Evolutionary conservation across 1,284 basidiomycete genomes (phyloP), one percentile per base, ranked within the genome.

Genomic region (Acaromyces ingoldii): DNA sequence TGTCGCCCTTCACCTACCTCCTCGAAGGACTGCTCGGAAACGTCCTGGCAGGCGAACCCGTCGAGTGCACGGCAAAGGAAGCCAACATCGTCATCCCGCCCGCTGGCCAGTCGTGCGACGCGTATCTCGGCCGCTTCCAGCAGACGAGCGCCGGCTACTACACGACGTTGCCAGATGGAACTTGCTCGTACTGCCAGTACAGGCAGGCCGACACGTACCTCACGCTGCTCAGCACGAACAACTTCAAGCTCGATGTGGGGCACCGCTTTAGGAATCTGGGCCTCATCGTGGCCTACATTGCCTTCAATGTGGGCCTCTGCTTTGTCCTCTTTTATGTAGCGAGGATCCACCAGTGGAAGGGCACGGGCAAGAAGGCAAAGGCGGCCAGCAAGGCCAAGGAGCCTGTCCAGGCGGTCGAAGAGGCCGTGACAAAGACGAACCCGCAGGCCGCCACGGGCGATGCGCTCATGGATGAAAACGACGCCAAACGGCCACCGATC

Each of bases 1-100:
- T 87, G 4, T 86, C 86, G 1, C 88, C 88, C 0, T 88, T 84
- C 76, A 87, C 85, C 6, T 79, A 77, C 58, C 55, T 78, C 21
- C 71, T 77, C 37, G 78, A 79, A 51, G 76, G 76, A 10, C 72
- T 79, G 49, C 63, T 79, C 15, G 65, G 63, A 17, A 68, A 73
- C 22, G 76, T 73, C 6, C 50, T 79, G 24, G 72, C 71, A 31
- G 58, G 75, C 45, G 58, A 71, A 29, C 55, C 62, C 0, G 77
- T 80, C 13, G 65, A 72, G n/a, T 81, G 80, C 63, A 55, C 67
- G 0, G 22, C 55, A 1, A 43, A 53, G n/a, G 79, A 81, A 55
- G 68, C 76, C 49, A 73, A 78, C 50, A 40, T 44, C 7, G 67
- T 81, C 54, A 64, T 70, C 1, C 77, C 78, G 9, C 60, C 68